These are phyloP conservation scores for Termitomyces sp. DNA, from an alignment of 768 basidiomycete genomes.

Conservation along the genomic window DNA sequence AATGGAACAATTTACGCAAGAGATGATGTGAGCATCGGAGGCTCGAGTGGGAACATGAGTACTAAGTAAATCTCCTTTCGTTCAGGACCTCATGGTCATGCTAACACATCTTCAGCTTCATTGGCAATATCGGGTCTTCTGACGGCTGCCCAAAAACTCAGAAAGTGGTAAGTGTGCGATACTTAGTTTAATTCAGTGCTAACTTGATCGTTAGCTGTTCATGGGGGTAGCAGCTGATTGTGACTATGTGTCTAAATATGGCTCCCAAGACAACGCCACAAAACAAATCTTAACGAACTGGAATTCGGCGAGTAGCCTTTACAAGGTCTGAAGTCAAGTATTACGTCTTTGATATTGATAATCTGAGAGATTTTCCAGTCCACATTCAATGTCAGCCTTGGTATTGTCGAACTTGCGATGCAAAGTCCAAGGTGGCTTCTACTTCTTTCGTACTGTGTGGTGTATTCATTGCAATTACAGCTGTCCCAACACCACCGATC, in stretches of 20 bases:
- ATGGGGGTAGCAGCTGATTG: constrained; percentile 92
- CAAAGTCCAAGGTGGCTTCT: constrained; percentile 46
- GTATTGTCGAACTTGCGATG: constrained; percentile 77
- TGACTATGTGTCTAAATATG: constrained; percentile 65
- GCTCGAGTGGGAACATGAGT: constrained; percentile 34
- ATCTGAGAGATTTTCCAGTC: constrained; percentile 27
- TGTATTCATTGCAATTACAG: constrained; percentile 23
- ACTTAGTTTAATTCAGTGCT: background rate
- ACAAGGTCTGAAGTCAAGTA: constrained; percentile 43
- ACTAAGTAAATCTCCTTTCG: constrained; percentile 42
- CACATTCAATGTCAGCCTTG: constrained; percentile 83
- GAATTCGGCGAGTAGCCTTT: constrained; percentile 75
- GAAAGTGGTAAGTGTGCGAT: constrained; percentile 49
- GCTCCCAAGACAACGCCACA: constrained; percentile 61
- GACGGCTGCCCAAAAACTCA: constrained; percentile 70
- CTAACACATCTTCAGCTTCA: constrained; percentile 46
- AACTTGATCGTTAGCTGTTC: constrained; percentile 40
- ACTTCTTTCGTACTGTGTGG: background rate
- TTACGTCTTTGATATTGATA: background rate
- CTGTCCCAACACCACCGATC: constrained; percentile 57
- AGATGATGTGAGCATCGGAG: constrained; percentile 55
- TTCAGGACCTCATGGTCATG: constrained; percentile 2
- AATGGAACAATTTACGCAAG: constrained; percentile 38
- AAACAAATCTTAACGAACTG: constrained; percentile 72
- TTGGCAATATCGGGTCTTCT: constrained; percentile 60